These are phyloP conservation scores for Claviceps sp. DNA, from an alignment of 2,329 filamentous ascomycete genomes.

Conservation along the genomic window DNA sequence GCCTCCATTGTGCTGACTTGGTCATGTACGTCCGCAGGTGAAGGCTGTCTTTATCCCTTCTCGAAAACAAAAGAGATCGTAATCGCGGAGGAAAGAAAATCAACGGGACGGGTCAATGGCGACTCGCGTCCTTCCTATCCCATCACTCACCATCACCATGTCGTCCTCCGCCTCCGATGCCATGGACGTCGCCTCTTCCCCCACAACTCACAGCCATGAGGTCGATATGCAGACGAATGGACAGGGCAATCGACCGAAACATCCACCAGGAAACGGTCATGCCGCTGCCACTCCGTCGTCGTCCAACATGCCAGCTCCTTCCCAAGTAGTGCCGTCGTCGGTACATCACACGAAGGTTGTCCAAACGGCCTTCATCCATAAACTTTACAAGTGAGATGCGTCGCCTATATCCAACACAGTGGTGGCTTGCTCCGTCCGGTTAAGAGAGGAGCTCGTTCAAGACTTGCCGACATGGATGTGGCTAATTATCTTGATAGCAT, in stretches of 20 bases:
- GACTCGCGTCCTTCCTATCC: conserved; percentile 43
- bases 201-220: conserved; percentile 30
- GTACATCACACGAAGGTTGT: conserved; percentile 94
- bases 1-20: conserved; percentile 1
- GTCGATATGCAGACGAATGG: conserved; percentile 28
- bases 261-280: conserved; percentile 26
- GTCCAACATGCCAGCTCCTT: conserved; percentile 35
- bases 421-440: not conserved
- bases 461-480: too few species aligned
- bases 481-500: conserved; percentile 46
- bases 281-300: conserved; percentile 14
- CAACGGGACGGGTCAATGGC: conserved; percentile 13
- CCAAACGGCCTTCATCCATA: conserved; percentile 97
- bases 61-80: not conserved
- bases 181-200: conserved; percentile 47
- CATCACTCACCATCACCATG: conserved; percentile 43
- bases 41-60: not conserved
- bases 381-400: conserved; percentile 80
- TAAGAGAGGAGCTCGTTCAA: not conserved
- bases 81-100: not conserved
- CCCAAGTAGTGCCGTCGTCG: conserved; percentile 45
- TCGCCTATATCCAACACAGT: not conserved
- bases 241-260: conserved; percentile 23
- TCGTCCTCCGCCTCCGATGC: conserved; percentile 46
- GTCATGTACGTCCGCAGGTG: not conserved